Evolutionary conservation across 1,284 basidiomycete genomes (phyloP).

Genomic region (Takashimella tepidaria): DNA sequence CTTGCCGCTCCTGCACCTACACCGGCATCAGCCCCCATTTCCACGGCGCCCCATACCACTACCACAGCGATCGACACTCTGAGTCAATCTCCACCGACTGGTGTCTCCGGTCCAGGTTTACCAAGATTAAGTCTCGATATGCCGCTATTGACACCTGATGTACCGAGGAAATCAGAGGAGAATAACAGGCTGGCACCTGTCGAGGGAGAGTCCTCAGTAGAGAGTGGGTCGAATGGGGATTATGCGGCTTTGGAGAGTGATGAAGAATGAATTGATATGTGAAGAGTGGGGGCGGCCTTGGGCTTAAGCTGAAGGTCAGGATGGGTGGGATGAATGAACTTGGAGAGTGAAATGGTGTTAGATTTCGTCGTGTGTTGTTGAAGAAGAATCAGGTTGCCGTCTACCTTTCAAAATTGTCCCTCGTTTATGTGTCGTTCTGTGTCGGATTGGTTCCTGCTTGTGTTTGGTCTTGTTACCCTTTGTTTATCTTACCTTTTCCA

Average conservation of each 20-base stretch:
- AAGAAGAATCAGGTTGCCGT: no score
- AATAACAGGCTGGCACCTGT: no score
- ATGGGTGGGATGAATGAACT: no score
- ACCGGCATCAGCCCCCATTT: background rate
- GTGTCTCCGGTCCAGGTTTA: background rate
- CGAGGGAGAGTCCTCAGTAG: background rate
- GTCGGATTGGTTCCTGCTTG: no score
- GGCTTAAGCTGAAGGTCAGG: no score
- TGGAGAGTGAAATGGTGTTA: no score
- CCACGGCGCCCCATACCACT: background rate
- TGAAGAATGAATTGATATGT: background rate
- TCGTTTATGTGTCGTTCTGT: no score
- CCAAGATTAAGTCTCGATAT: background rate
- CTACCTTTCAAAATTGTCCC: no score
- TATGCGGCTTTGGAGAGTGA: background rate
- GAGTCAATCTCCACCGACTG: background rate
- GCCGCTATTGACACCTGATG: background rate
- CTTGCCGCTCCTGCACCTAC: background rate
- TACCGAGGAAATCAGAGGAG: background rate
- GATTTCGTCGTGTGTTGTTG: no score
- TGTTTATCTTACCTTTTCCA: no score
- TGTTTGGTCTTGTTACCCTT: no score
- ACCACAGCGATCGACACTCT: background rate
- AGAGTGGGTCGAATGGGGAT: background rate
- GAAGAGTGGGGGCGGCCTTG: no score